phyloP scores from a whole-genome alignment of 768 basidiomycete species.

The Nevesoporus exiguus region DNA sequence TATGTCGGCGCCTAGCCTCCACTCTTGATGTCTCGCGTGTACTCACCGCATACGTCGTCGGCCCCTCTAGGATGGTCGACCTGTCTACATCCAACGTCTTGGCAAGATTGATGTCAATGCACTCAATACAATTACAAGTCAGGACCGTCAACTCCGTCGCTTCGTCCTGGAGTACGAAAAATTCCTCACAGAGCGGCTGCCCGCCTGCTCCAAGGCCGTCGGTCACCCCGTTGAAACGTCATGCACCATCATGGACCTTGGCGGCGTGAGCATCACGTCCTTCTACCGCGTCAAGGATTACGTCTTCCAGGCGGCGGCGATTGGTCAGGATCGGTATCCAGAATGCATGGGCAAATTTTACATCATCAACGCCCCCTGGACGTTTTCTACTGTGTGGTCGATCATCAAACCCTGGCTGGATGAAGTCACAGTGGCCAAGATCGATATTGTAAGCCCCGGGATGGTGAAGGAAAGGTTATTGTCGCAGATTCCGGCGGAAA shows the following conservation, averaged over 20 bases:
- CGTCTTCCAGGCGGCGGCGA: constrained; percentile 65
- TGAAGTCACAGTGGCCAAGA: constrained; percentile 92
- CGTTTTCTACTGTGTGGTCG: constrained; percentile 84
- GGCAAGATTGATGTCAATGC: constrained; percentile 85
- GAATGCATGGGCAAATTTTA: constrained; percentile 98
- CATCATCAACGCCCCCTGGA: constrained; percentile 96
- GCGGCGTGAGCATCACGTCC: constrained; percentile 61
- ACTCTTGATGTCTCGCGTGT: too few species aligned
- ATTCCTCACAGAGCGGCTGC: constrained; percentile 75
- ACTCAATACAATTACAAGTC: constrained; percentile 78
- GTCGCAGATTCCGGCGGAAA: constrained; percentile 79
- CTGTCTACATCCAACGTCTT: constrained; percentile 91
- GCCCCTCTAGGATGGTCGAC: constrained; percentile 75
- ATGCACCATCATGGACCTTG: constrained; percentile 95
- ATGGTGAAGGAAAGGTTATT: constrained; percentile 70
- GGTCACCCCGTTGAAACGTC: constrained; percentile 94
- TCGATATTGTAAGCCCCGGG: constrained; percentile 76
- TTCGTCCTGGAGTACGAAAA: constrained; percentile 94
- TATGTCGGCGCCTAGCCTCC: constrained; percentile 21
- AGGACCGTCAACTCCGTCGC: constrained; percentile 82
- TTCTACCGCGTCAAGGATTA: constrained; percentile 95
- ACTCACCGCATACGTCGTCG: neutral
- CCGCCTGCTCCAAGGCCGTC: constrained; percentile 63
- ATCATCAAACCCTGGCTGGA: constrained; percentile 93
- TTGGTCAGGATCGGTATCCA: constrained; percentile 91